Evolutionary conservation across 208 protist species (phyloP), one percentile per base, ranked within the genome.

Genomic region (Trypanosoma boissoni): DNA sequence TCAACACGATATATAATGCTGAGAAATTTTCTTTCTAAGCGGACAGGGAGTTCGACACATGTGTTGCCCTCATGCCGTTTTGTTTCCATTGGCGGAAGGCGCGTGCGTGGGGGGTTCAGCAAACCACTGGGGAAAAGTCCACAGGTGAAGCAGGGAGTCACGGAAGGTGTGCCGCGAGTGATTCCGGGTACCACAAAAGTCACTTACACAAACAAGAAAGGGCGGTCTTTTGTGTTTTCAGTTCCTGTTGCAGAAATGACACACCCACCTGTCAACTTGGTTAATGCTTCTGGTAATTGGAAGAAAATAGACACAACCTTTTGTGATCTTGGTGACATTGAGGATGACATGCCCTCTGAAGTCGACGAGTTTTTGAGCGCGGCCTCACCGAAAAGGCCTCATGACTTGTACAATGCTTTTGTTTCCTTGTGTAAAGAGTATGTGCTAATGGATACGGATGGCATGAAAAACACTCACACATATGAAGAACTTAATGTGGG

Each of bases 131-230:
- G 67, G 23, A 81, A 81, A 48, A 21, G 61, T n/a, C 73, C 74
- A 3, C 81, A 81, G 12, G 75, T 94, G 55, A 87, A 88, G 54
- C 81, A 88, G 37, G 64, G 53, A 0, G 54, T 32, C 3, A 44
- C 43, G 0, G 53, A 64, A 9, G 73, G 64, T 9, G 54, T 86
- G 26, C 70, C 76, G 2, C 76, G 74, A 37, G 74, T 74, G 28
- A 74, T 95, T 28, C 78, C 88, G 4, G 84, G 84, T 45, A 95
- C 88, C 6, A 95, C 88, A 8, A 92, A 91, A 64, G 56, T 95
- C 21, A 64, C 64, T 20, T 91, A 91, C 80, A 95, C 88, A 27
- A 95, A 95, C 58, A 69, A 76, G 31, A 88, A 85, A 42, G 88
- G 88, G n/a, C 76, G 83, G 27, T 79, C 76, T 14, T 95, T 95